Evolutionary conservation across 805 yeast genomes (phyloP).

Genomic region (Torulaspora gathmanii): DNA sequence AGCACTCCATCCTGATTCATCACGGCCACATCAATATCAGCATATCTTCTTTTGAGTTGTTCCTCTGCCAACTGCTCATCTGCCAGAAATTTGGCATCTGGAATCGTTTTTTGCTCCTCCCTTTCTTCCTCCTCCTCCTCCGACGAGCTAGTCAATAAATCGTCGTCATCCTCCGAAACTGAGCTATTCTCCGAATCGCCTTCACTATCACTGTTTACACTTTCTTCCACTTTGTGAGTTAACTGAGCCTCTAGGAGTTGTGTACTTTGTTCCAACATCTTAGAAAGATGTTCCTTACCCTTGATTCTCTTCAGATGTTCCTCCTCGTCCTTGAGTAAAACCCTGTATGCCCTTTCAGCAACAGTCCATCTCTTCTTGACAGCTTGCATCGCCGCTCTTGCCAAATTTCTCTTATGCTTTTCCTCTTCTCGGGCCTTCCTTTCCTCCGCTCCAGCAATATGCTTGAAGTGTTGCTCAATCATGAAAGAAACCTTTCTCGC

Average conservation of each 20-base stretch:
- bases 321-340: slow-evolving; percentile 67
- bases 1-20: not conserved
- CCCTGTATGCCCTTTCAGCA: slow-evolving; percentile 76
- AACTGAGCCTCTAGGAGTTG: slow-evolving; percentile 83
- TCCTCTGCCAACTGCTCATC: slow-evolving; percentile 39
- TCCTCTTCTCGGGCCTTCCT: slow-evolving; percentile 72
- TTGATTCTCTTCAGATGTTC: slow-evolving; percentile 74
- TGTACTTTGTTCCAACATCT: slow-evolving; percentile 87
- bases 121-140: slow-evolving; percentile 15
- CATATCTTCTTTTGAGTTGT: slow-evolving; percentile 43
- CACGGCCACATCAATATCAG: slow-evolving; percentile 17
- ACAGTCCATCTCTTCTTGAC: slow-evolving; percentile 87
- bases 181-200: slow-evolving; percentile 14
- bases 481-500: slow-evolving; percentile 70
- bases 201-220: slow-evolving; percentile 13
- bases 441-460: slow-evolving; percentile 84
- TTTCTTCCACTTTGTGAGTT: slow-evolving; percentile 36
- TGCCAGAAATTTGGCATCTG: slow-evolving; percentile 5
- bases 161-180: slow-evolving; percentile 15
- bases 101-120: slow-evolving; percentile 30
- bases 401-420: slow-evolving; percentile 59
- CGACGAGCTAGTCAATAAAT: slow-evolving; percentile 14
- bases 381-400: slow-evolving; percentile 76
- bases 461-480: slow-evolving; percentile 82
- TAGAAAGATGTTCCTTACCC: slow-evolving; percentile 82